Evolutionary conservation across 208 protist species (phyloP), one percentile per base, ranked within the genome.

Genomic region (Trypanosoma melophagium): DNA sequence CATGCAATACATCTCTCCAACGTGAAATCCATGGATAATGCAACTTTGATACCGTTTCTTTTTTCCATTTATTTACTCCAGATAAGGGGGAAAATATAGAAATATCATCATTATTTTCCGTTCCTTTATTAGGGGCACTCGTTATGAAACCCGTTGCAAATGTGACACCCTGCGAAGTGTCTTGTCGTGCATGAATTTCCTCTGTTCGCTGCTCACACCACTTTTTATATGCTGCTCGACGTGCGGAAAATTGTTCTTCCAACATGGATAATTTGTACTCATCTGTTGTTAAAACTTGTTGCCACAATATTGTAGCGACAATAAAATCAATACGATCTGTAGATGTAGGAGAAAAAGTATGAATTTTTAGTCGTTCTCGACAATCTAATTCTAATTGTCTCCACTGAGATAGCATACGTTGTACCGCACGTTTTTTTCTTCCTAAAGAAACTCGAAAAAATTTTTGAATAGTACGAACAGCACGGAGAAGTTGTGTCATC

Each of bases 201-300:
- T 83, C 70, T 9, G 59, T 56, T 21, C 79, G 74, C 21, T 80
- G 68, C 56, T 75, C 65, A 53, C 66, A 76, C 77, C 81, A 93
- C 64, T 74, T 45, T 1, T 56, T 22, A 54, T 84, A 89, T 7
- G 68, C 62, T 7, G 16, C 38, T 0, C 79, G 73, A 17, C 86
- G 86, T 41, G 42, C 41, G 1, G 52, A 56, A 77, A 84, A 92
- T 21, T 85, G 66, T 24, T 91, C 87, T 40, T 82, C 28, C 45
- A 95, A 80, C 42, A 95, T 70, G 19, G 56, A 38, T 1, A 80
- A 60, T 71, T 93, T 95, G 77, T 87, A 86, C 35, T 81, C 72
- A 16, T 68, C 55, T 25, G 89, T 83, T 24, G 89, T 95, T 22
- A 92, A 49, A 79, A 95, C 88, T 66, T 93, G 81, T 41, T 92